phyloP scores from a whole-genome alignment of 345 rosid species.

The Lagerstroemia speciosa region DNA sequence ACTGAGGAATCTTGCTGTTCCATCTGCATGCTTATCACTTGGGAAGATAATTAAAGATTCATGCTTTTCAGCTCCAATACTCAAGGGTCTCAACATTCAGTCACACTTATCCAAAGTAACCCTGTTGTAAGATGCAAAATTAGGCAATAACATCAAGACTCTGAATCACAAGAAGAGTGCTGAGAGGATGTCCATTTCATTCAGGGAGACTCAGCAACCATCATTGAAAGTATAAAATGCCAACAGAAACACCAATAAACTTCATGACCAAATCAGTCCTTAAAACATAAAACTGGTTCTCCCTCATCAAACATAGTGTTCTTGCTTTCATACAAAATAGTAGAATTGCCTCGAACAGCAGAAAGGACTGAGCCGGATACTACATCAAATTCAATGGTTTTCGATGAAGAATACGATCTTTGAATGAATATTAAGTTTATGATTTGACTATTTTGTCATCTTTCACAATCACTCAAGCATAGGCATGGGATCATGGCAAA shows the following conservation, averaged over 20 bases:
- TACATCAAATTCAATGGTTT: background rate
- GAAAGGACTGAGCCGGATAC: too few species aligned
- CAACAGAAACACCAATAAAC: background rate
- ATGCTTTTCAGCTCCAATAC: conserved; percentile 18
- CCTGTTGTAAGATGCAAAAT: background rate
- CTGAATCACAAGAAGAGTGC: background rate
- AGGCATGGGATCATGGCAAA: background rate
- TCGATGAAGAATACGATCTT: background rate
- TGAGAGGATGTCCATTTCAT: background rate
- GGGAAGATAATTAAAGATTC: conserved; percentile 17
- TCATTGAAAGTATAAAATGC: background rate
- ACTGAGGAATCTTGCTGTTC: conserved; percentile 25
- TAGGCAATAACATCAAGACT: background rate
- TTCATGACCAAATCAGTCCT: too few species aligned
- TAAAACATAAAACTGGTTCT: too few species aligned
- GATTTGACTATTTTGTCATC: background rate
- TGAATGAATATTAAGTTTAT: too few species aligned
- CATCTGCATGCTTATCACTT: conserved; percentile 30
- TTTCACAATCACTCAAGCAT: background rate
- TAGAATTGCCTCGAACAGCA: background rate
- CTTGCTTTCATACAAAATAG: background rate
- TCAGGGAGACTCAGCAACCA: too few species aligned
- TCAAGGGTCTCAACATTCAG: background rate
- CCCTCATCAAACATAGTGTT: background rate
- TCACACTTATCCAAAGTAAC: background rate